Conservation (phyloP, 345 rosid species). For the Syzygium grande region DNA sequence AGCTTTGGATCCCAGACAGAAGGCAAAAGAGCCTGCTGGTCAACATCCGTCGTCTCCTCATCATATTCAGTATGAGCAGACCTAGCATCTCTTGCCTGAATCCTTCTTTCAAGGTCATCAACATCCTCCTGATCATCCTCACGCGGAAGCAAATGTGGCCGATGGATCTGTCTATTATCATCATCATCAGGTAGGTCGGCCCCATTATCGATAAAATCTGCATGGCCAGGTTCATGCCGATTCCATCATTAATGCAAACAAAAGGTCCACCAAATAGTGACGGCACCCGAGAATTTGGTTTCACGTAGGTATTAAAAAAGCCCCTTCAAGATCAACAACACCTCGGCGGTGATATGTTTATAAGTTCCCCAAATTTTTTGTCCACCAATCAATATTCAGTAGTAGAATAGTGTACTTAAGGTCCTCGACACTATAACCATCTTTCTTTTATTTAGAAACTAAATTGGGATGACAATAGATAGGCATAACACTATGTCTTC, state of each 20-base stretch:
- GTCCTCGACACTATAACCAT: neutral
- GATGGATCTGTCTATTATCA: conserved; percentile 62
- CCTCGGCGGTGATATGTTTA: neutral
- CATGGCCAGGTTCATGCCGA: neutral
- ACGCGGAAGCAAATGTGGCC: conserved; percentile 48
- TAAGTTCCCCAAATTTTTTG: neutral
- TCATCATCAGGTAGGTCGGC: conserved; percentile 76
- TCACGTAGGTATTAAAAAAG: neutral
- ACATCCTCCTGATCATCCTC: conserved; percentile 91
- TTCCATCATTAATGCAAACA: neutral
- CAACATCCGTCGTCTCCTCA: conserved; percentile 93
- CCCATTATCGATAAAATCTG: conserved; percentile 82
- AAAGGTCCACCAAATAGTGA: neutral
- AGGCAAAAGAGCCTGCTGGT: conserved; percentile 95
- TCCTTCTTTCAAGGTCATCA: conserved; percentile 79
- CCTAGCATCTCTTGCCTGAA: conserved; percentile 67
- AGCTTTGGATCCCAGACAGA: conserved; percentile 89
- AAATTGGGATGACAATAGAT: neutral
- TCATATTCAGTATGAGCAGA: conserved; percentile 73
- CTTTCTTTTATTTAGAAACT: neutral
- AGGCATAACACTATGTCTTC: neutral
- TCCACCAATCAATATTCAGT: neutral
- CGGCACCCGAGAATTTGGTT: neutral
- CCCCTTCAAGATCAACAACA: neutral
- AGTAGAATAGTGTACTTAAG: neutral